Percentiles rank a stretch among this genome's conserved stretches.
These are phyloP conservation scores for Sphaerulina vaccinii DNA, from an alignment of 2,329 filamentous ascomycete species.

Conservation along the genomic window DNA sequence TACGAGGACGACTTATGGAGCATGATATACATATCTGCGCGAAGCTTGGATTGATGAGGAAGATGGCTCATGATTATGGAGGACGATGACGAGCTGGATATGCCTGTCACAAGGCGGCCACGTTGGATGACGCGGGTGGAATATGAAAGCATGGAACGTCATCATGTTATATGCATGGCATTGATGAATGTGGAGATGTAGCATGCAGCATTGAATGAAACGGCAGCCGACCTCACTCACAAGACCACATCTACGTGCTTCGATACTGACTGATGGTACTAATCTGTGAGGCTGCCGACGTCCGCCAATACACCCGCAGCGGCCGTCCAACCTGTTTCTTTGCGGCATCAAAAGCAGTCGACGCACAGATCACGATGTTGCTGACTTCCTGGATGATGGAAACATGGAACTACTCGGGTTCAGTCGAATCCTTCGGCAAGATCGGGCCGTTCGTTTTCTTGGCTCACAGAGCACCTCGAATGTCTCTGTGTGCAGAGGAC, in stretches of 20 bases:
- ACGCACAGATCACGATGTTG: too few relatives aligned
- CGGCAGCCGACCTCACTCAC: not conserved
- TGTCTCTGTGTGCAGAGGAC: too few relatives aligned
- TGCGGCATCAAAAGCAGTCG: too few relatives aligned
- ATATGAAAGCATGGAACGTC: not conserved
- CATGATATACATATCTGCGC: slow-evolving; percentile 1
- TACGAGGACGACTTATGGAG: slow-evolving; percentile 4
- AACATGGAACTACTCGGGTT: too few relatives aligned
- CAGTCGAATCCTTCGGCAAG: too few relatives aligned
- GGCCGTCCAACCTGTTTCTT: too few relatives aligned
- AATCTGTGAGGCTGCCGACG: too few relatives aligned
- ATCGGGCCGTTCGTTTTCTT: too few relatives aligned
- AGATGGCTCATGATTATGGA: not conserved
- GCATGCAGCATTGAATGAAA: slow-evolving; percentile 6
- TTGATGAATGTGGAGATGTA: slow-evolving; percentile 1
- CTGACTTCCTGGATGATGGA: too few relatives aligned
- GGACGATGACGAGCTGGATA: not conserved
- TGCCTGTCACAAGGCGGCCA: not conserved
- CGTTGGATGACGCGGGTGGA: not conserved
- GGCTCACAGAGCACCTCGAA: too few relatives aligned
- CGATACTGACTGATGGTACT: not conserved
- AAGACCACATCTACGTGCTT: not conserved
- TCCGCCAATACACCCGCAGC: too few relatives aligned
- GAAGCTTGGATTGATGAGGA: not conserved
- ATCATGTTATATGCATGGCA: not conserved